Evolutionary conservation across 2,329 filamentous ascomycete species (phyloP).

Genomic region (Aspergillus pseudoviridinutans): DNA sequence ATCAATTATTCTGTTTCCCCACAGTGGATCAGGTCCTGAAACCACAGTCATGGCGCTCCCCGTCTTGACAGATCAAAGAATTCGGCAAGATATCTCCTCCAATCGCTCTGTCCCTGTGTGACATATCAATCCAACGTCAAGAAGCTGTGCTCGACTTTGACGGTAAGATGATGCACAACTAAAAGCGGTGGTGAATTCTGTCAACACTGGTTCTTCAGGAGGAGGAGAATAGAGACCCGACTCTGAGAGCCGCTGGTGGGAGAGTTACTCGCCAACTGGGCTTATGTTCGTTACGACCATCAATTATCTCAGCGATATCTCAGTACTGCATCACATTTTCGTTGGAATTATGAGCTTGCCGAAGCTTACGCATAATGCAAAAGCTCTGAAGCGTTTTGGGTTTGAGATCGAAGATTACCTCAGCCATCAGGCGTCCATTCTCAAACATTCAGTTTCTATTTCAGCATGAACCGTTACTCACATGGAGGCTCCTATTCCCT

Average conservation of each 20-base stretch:
- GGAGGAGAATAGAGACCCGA: constrained; percentile 50
- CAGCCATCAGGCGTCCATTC: constrained; percentile 25
- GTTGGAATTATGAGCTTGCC: constrained; percentile 63
- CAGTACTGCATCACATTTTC: constrained; percentile 71
- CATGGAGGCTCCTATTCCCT: no score
- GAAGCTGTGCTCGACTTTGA: constrained; percentile 82
- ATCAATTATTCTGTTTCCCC: constrained; percentile 24
- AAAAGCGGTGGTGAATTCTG: constrained; percentile 61
- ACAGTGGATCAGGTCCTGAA: constrained; percentile 51
- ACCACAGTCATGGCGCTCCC: constrained; percentile 73
- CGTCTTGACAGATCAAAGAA: constrained; percentile 71
- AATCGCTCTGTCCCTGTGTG: constrained; percentile 41
- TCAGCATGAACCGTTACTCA: no score
- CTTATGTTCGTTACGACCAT: constrained; percentile 45
- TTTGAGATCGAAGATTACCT: constrained; percentile 82
- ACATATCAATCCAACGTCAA: constrained; percentile 44
- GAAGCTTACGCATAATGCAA: constrained; percentile 54
- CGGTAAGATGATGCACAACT: constrained; percentile 62
- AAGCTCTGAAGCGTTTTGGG: constrained; percentile 67
- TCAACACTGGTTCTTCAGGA: constrained; percentile 53
- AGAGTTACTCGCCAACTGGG: constrained; percentile 19
- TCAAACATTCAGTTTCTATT: no score
- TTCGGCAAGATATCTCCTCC: constrained; percentile 73
- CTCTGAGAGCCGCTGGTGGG: constrained; percentile 27
- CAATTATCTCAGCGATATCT: constrained; percentile 65